phyloP scores from a whole-genome alignment of 495 filamentous ascomycete species.

The Ramalina peruviana region DNA sequence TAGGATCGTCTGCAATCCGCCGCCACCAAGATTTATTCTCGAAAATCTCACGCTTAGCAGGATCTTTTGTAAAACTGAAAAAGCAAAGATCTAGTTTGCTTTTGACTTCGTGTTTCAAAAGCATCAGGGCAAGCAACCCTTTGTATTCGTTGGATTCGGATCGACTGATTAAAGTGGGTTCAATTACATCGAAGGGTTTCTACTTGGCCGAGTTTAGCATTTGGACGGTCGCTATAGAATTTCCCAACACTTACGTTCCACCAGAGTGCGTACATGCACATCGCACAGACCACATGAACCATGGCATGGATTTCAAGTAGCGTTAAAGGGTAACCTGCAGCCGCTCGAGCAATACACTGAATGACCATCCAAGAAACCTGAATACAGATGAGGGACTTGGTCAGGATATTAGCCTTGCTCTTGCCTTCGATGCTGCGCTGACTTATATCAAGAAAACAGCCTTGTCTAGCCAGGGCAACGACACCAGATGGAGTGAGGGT shows the following conservation, averaged over 20 bases:
- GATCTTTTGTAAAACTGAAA: too few species aligned
- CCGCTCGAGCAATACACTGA: constrained; percentile 15
- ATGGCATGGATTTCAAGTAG: constrained; percentile 26
- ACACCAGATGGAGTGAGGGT: constrained; percentile 14
- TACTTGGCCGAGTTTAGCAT: background rate
- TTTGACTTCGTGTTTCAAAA: too few species aligned
- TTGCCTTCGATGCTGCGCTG: constrained; percentile 14
- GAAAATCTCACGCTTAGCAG: too few species aligned
- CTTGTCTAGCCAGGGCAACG: constrained; percentile 2
- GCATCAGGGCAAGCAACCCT: too few species aligned
- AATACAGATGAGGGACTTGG: constrained; percentile 18
- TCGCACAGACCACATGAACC: constrained; percentile 23
- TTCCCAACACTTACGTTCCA: background rate
- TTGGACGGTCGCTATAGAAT: background rate
- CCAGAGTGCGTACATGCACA: constrained; percentile 18
- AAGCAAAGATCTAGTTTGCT: too few species aligned
- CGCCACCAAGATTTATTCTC: too few species aligned
- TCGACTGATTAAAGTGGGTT: background rate
- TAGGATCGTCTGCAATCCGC: too few species aligned
- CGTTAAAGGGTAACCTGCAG: constrained; percentile 13
- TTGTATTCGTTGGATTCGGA: too few species aligned
- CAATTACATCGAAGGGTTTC: background rate
- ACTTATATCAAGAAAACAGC: background rate
- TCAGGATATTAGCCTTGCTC: constrained; percentile 22
- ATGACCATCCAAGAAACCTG: constrained; percentile 25